phyloP scores from a whole-genome alignment of 768 basidiomycete genomes.

The Trametes punicea region DNA sequence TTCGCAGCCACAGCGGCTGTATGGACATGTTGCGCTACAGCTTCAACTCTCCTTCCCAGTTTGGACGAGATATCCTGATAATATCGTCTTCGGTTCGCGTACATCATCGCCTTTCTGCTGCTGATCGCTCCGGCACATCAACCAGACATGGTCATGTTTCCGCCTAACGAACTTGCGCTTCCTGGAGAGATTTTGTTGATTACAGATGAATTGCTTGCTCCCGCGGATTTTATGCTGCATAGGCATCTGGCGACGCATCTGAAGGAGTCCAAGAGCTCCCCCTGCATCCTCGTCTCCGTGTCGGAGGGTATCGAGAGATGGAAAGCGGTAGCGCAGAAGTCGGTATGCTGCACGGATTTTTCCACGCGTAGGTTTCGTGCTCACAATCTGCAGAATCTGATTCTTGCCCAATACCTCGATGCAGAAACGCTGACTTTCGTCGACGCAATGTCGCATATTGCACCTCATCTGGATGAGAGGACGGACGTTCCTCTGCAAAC shows the following conservation, averaged over 20 bases:
- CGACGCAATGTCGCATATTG: conserved; percentile 44
- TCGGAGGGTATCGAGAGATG: conserved; percentile 57
- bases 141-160: conserved; percentile 41
- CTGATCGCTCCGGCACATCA: not conserved
- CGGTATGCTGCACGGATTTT: conserved; percentile 40
- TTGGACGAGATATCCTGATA: not conserved
- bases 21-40: conserved; percentile 12
- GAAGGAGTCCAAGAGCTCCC: conserved; percentile 37
- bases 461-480: conserved; percentile 14
- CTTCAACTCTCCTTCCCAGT: conserved; percentile 6
- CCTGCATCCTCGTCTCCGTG: conserved; percentile 53
- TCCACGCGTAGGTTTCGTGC: not conserved
- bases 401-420: conserved; percentile 30
- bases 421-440: conserved; percentile 49
- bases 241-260: conserved; percentile 48
- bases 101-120: not conserved
- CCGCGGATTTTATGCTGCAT: conserved; percentile 73
- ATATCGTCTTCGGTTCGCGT: not conserved
- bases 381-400: conserved; percentile 29
- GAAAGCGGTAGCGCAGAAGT: conserved; percentile 60
- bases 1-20: conserved; percentile 16
- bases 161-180: conserved; percentile 49
- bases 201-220: conserved; percentile 67
- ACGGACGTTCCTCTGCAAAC: conserved; percentile 18
- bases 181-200: conserved; percentile 55